Evolutionary conservation across 805 yeast species (phyloP).

Genomic region (Jamesozyma jinghongensis): DNA sequence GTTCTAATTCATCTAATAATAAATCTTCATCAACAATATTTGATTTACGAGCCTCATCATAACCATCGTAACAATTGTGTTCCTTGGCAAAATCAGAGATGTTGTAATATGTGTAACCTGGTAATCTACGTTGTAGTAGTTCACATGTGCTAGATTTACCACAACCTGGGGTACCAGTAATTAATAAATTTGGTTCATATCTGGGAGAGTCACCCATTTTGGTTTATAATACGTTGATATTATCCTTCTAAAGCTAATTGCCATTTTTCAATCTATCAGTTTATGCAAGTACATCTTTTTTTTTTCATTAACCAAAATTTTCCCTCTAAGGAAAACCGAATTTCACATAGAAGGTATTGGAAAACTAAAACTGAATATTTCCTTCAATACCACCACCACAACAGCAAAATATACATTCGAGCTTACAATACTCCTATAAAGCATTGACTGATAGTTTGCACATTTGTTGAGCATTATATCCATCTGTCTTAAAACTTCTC

Average conservation of each 20-base stretch:
- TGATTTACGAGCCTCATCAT: conserved; percentile 76
- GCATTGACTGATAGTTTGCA: too few species aligned
- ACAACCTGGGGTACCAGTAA: conserved; percentile 87
- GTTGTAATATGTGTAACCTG: conserved; percentile 43
- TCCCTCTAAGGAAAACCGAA: background rate
- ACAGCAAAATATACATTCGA: too few species aligned
- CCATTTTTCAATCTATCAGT: background rate
- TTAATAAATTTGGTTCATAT: conserved; percentile 60
- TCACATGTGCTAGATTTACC: conserved; percentile 31
- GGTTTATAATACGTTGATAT: background rate
- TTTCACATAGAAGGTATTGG: background rate
- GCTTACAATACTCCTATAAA: too few species aligned
- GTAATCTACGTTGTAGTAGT: conserved; percentile 20
- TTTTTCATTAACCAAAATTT: background rate
- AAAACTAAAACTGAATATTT: too few species aligned
- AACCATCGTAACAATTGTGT: conserved; percentile 68
- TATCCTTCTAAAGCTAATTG: background rate
- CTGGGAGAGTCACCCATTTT: conserved; percentile 15
- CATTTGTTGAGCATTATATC: too few species aligned
- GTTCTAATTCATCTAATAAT: conserved; percentile 71
- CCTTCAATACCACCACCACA: too few species aligned
- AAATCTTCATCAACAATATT: conserved; percentile 90
- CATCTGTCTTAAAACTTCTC: too few species aligned
- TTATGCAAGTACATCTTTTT: background rate
- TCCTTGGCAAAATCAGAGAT: conserved; percentile 78